Evolutionary conservation across 805 yeast genomes (phyloP).

Genomic region (Candida ulmi): DNA sequence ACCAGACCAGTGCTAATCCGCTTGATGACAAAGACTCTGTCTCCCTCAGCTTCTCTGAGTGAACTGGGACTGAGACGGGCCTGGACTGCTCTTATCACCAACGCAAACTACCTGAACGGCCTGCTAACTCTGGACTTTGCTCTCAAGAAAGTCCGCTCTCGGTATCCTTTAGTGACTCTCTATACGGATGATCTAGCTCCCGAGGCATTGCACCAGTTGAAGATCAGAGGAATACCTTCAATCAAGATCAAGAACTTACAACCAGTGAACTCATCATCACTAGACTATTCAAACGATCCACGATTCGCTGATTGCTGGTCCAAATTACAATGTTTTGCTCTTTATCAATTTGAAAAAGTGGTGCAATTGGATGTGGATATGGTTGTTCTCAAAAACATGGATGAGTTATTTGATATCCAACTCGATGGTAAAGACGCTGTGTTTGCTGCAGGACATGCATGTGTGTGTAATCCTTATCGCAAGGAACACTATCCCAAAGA

Average conservation of each 20-base stretch:
- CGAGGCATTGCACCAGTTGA: conserved; percentile 35
- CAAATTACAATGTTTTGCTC: conserved; percentile 48
- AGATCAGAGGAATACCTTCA: conserved; percentile 35
- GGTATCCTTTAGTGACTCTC: conserved; percentile 46
- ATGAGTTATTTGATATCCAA: conserved; percentile 47
- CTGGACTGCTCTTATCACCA: conserved; percentile 56
- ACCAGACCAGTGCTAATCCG: no score
- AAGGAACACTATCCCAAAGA: conserved; percentile 47
- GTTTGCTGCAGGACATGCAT: conserved; percentile 57
- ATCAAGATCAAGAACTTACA: conserved; percentile 35
- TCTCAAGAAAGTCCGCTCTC: conserved; percentile 34
- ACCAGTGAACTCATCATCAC: conserved; percentile 37
- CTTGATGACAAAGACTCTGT: no score
- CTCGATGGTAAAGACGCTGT: conserved; percentile 28
- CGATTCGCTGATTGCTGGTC: conserved; percentile 61
- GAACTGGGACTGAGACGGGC: conserved; percentile 21
- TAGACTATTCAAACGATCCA: conserved; percentile 41
- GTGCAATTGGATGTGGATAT: conserved; percentile 56
- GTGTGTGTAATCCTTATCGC: conserved; percentile 54
- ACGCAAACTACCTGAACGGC: conserved; percentile 44
- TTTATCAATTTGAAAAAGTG: conserved; percentile 45
- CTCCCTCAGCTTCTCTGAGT: no score
- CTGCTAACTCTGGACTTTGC: conserved; percentile 45
- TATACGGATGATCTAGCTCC: conserved; percentile 42
- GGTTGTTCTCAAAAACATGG: conserved; percentile 53